Conservation (phyloP, 2,329 filamentous ascomycete genomes). For the Trichoderma polysporum region DNA sequence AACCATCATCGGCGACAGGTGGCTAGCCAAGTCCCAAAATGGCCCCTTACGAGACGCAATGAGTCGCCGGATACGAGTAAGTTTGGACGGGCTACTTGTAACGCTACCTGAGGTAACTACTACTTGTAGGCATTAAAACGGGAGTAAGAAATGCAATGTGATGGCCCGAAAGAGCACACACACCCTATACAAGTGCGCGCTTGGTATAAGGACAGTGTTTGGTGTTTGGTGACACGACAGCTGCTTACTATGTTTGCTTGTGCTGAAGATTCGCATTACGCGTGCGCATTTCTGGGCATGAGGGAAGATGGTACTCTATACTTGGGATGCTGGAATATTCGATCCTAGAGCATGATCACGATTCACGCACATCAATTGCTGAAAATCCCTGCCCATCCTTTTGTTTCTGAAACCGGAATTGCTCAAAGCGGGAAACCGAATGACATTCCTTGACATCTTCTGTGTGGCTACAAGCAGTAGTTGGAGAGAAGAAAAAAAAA, state of each 20-base stretch:
- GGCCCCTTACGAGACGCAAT: neutral
- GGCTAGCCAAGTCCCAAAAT: conserved; percentile 5
- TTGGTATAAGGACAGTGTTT: neutral
- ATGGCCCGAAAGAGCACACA: neutral
- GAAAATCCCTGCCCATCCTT: conserved; percentile 17
- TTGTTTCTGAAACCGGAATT: conserved; percentile 18
- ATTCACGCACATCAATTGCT: neutral
- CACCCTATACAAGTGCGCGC: neutral
- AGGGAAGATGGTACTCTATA: neutral
- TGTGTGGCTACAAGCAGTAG: too few species aligned
- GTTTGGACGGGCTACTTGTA: neutral
- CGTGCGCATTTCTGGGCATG: neutral
- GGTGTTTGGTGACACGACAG: neutral
- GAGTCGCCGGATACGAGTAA: conserved; percentile 19
- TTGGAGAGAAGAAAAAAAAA: neutral
- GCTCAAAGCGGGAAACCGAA: conserved; percentile 27
- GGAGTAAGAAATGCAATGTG: neutral
- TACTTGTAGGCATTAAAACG: neutral
- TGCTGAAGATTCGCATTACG: conserved; percentile 2
- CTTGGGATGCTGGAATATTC: neutral
- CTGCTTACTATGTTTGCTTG: neutral
- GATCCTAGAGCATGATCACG: neutral
- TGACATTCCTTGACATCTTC: neutral
- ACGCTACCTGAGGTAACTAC: neutral
- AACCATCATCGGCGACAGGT: conserved; percentile 4